Evolutionary conservation across 139 green algal species (phyloP), one percentile per base, ranked within the genome.

Genomic region (Chlamydomonas eustigma): DNA sequence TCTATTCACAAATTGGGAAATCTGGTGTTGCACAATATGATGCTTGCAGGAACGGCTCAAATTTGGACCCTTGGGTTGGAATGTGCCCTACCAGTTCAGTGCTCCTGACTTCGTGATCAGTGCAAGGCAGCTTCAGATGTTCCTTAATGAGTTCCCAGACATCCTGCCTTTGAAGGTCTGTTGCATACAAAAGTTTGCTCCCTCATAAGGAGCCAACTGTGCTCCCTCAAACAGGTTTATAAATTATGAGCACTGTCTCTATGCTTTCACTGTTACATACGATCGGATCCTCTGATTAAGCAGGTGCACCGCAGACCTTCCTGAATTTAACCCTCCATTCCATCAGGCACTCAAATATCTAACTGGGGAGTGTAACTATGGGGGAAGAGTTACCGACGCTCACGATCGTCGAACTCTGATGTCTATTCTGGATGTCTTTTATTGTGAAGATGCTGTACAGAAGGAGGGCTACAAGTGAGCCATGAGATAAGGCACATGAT

Each of bases 1-100:
- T n/a, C n/a, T n/a, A n/a, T n/a, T n/a, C n/a, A n/a, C n/a, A n/a
- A n/a, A n/a, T n/a, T n/a, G n/a, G n/a, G n/a, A n/a, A n/a, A n/a
- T n/a, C n/a, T n/a, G n/a, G n/a, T n/a, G n/a, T n/a, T n/a, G n/a
- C n/a, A n/a, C n/a, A n/a, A n/a, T n/a, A n/a, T n/a, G n/a, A n/a
- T n/a, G n/a, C 33, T 35, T 44, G 6, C 83, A 91, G 82, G 90
- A 95, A 76, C 85, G 90, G 2, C 77, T 86, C 50, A 93, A 92
- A 81, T 95, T 94, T 76, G 90, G 90, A 0, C 87, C 90, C 0
- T 81, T 95, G 33, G 90, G 90, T 31, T 95, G 86, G 88, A 95
- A 95, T 79, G 87, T 95, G 64, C 85, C 84, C 1, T 95, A 95
- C 85, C 79, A 90, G 67, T 94, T 95, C 78, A 84, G 32, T 34